Evolutionary conservation across 768 basidiomycete species (phyloP), one percentile per base, ranked within the genome.

Genomic region (Serendipita sp.): DNA sequence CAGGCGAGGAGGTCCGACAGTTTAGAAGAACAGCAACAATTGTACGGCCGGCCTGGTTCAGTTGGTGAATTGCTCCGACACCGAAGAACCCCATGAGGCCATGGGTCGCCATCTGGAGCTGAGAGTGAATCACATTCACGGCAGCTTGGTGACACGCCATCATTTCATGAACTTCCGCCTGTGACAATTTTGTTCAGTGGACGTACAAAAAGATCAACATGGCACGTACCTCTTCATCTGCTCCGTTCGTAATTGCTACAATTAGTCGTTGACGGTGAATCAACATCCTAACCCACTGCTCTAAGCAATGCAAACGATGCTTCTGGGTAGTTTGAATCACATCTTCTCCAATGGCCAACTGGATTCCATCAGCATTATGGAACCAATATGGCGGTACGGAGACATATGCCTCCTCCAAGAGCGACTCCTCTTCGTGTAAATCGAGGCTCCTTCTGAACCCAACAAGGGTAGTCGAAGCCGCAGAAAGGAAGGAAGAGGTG

Each of bases 1-100:
- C 41, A 28, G 65, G 73, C 10, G 78, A 78, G 63, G 89, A 87
- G n/a, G 83, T 82, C 70, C 91, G 89, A 76, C 91, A 92, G 72
- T 90, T 90, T 62, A 95, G 78, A 30, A 95, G 78, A 66, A 94
- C 83, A 13, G 91, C 90, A 64, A 95, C 83, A 16, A 96, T 79
- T 1, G 93, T 93, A 60, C 93, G 83, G 5, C 93, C 93, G 28
- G 92, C 92, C 71, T 94, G 91, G 2, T 92, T 94, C 66, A 95
- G 77, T 73, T 96, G 93, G 72, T 96, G 92, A 52, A 96, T 95
- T 66, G 94, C 91, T 72, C 94, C 91, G 0, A 95, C 91, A 2
- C 56, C 56, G 35, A 60, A 60, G 34, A 60, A 60, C 5, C 56
- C 56, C 56, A 60, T 60, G 36, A 60, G 56, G 4, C 28, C 56